These are phyloP conservation scores for Pseudonitzschia pungens DNA, from an alignment of 108 stramenopile genomes.

Conservation along the genomic window DNA sequence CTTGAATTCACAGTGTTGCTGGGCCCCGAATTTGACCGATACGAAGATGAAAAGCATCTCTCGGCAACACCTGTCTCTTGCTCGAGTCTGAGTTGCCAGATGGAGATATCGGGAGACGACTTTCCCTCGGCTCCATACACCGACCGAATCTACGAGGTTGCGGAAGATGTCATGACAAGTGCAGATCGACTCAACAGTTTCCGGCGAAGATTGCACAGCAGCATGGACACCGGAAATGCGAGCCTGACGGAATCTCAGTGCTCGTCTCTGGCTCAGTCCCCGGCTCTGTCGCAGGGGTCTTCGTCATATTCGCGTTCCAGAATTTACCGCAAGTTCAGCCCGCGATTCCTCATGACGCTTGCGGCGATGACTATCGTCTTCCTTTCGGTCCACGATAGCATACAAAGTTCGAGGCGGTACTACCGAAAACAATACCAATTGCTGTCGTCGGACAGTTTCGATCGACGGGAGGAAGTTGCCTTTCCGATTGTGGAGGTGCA, in stretches of 20 bases:
- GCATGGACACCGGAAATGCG: not conserved
- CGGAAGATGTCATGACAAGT: not conserved
- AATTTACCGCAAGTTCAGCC: not conserved
- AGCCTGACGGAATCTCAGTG: not conserved
- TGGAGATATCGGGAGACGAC: not conserved
- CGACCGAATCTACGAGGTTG: not conserved
- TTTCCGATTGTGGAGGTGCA: constrained; percentile 12
- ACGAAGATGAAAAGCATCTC: not conserved
- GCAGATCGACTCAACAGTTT: not conserved
- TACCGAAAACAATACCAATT: constrained; percentile 7
- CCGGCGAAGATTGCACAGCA: not conserved
- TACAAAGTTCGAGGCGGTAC: not conserved
- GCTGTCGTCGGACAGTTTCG: not conserved
- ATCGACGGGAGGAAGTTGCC: constrained; percentile 24
- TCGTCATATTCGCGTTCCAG: not conserved
- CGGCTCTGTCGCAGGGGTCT: not conserved
- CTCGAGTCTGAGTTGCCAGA: not conserved
- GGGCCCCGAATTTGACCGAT: not conserved
- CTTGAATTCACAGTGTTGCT: not conserved
- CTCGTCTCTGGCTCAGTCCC: not conserved
- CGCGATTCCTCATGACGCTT: not conserved
- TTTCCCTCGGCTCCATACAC: not conserved
- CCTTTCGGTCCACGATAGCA: constrained; percentile 7
- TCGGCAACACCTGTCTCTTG: not conserved
- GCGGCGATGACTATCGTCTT: not conserved